A percentile compares a stretch with the other conserved stretches of the same genome.
Evolutionary conservation across 2,329 filamentous ascomycete species (phyloP).

Genomic region (Claviceps monticola): DNA sequence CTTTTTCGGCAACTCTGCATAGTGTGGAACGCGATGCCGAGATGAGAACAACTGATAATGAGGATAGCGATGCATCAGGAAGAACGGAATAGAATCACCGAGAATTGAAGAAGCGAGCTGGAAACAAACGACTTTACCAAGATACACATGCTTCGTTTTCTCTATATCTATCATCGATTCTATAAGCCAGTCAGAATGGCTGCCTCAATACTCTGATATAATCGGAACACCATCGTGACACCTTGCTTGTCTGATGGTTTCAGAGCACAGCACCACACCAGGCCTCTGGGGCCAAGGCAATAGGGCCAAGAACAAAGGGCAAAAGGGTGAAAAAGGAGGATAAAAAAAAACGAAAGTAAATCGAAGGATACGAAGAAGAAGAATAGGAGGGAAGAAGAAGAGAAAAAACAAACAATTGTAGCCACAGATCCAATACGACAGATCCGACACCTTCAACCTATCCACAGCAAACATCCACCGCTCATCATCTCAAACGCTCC

Average conservation of each 20-base stretch:
- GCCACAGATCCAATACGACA: too few species aligned
- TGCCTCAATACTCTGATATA: too few species aligned
- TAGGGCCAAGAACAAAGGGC: neutral
- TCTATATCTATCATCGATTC: too few species aligned
- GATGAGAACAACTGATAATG: neutral
- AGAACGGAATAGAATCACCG: too few species aligned
- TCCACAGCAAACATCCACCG: neutral
- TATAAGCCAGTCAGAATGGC: too few species aligned
- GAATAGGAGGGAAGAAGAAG: neutral
- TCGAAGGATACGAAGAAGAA: neutral
- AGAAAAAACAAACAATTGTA: neutral
- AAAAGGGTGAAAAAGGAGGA: neutral
- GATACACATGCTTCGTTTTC: too few species aligned
- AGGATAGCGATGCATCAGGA: neutral
- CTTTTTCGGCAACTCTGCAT: conserved; percentile 56
- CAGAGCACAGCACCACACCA: neutral
- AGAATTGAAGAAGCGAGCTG: too few species aligned
- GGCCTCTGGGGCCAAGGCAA: neutral
- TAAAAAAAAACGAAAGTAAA: neutral
- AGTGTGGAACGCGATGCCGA: neutral
- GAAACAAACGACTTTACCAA: too few species aligned
- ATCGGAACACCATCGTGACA: too few species aligned
- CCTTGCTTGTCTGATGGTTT: neutral
- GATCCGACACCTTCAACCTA: too few species aligned
- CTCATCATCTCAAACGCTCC: conserved; percentile 10